phyloP scores from a whole-genome alignment of 805 yeast species.

The Lipomyces japonicus region DNA sequence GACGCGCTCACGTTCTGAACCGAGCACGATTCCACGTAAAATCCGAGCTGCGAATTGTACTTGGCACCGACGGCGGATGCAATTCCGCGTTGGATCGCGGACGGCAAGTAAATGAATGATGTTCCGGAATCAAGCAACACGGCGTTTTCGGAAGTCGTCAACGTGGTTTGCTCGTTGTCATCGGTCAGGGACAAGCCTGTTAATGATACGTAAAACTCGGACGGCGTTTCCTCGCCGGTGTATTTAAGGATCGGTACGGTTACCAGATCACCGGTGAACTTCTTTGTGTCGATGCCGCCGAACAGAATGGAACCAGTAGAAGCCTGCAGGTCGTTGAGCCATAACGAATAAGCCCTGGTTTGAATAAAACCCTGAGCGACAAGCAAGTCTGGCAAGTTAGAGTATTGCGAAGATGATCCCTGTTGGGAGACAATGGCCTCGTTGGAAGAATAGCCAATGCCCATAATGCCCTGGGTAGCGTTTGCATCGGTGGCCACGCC shows the following conservation, averaged over 20 bases:
- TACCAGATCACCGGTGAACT: constrained; percentile 44
- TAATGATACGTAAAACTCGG: constrained; percentile 24
- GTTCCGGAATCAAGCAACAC: constrained; percentile 58
- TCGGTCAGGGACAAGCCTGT: constrained; percentile 20
- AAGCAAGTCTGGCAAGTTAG: constrained; percentile 63
- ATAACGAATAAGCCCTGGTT: constrained; percentile 58
- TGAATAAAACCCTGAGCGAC: constrained; percentile 54
- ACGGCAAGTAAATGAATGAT: constrained; percentile 50
- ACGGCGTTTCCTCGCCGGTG: constrained; percentile 13
- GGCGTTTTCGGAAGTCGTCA: constrained; percentile 24
- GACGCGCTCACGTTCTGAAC: constrained; percentile 30
- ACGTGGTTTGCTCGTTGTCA: constrained; percentile 4
- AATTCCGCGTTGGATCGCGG: constrained; percentile 33
- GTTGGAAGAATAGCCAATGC: constrained; percentile 40
- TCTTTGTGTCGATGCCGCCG: constrained; percentile 52
- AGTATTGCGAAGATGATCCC: constrained; percentile 41
- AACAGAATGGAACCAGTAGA: constrained; percentile 38
- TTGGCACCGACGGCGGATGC: constrained; percentile 40
- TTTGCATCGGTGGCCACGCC: constrained; percentile 70
- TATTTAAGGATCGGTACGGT: constrained; percentile 9
- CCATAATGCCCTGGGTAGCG: constrained; percentile 54
- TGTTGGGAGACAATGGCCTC: constrained; percentile 33
- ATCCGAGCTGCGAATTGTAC: constrained; percentile 40
- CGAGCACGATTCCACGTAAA: constrained; percentile 44
- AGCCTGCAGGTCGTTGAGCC: constrained; percentile 43